Percentiles rank a stretch among this genome's conserved stretches.
Evolutionary conservation across 345 rosid species (phyloP).

Genomic region (Fremontodendron californicum): DNA sequence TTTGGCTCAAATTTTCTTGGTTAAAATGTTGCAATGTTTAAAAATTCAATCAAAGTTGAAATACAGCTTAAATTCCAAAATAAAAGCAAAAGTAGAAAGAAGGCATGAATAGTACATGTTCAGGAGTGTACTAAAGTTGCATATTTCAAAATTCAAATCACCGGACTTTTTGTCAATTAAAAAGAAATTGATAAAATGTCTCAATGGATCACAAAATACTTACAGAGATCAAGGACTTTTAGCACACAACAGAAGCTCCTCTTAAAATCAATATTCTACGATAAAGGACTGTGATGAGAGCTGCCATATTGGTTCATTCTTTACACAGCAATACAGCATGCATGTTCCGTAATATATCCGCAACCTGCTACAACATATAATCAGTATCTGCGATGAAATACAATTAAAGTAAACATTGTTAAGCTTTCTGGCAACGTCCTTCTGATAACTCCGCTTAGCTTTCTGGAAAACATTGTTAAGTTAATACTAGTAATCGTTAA

Average conservation of each 20-base stretch:
- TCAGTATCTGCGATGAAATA: conserved; percentile 5
- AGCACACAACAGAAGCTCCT: background rate
- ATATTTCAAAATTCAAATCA: background rate
- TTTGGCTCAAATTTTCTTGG: background rate
- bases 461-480: conserved; percentile 44
- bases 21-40: background rate
- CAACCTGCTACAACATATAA: background rate
- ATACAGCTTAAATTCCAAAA: background rate
- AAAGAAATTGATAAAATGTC: background rate
- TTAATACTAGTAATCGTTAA: conserved; percentile 5
- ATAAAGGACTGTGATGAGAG: background rate
- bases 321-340: background rate
- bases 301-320: background rate
- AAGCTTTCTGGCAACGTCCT: conserved; percentile 70
- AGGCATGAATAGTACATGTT: background rate
- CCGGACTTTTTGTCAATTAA: background rate
- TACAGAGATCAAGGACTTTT: background rate
- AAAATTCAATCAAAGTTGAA: background rate
- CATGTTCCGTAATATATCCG: background rate
- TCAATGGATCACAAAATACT: background rate
- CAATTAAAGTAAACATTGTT: background rate
- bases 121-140: background rate
- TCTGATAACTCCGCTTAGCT: conserved; percentile 93
- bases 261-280: background rate
- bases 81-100: background rate